These are phyloP conservation scores for Amaranthus hypochondriacus DNA, from an alignment of 148 eudicot species.

Conservation along the genomic window DNA sequence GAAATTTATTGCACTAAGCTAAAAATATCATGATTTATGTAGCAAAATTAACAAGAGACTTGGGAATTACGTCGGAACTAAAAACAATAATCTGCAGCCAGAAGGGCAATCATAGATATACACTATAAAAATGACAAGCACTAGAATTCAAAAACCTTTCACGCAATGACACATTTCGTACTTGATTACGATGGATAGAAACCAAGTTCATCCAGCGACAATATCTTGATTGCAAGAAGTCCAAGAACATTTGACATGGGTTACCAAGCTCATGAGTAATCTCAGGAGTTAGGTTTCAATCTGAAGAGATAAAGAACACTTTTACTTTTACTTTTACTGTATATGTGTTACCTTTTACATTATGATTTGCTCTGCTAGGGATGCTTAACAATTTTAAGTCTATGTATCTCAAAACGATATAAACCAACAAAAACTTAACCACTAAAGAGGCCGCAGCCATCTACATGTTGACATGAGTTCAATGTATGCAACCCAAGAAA, in stretches of 20 bases:
- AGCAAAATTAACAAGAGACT: not conserved
- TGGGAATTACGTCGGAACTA: too few relatives aligned
- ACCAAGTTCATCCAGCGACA: slow-evolving; percentile 5
- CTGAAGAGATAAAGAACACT: not conserved
- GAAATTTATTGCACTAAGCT: not conserved
- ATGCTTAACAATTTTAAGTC: not conserved
- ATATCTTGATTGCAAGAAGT: not conserved
- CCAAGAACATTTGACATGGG: not conserved
- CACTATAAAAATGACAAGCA: not conserved
- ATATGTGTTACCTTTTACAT: not conserved
- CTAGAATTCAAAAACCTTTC: not conserved
- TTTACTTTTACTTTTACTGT: slow-evolving; percentile 11
- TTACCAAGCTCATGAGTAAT: not conserved
- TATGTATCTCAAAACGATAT: not conserved
- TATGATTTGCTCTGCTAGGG: not conserved
- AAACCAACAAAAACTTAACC: not conserved
- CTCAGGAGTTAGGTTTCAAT: not conserved
- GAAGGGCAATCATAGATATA: not conserved
- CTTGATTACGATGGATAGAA: not conserved
- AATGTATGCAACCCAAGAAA: not conserved
- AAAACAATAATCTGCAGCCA: not conserved
- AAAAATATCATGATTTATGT: not conserved
- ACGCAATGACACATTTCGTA: not conserved
- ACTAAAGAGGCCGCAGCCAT: not conserved
- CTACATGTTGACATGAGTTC: not conserved